These are phyloP conservation scores for Sporothrix protearum DNA, from an alignment of 2,329 filamentous ascomycete genomes.

Conservation along the genomic window DNA sequence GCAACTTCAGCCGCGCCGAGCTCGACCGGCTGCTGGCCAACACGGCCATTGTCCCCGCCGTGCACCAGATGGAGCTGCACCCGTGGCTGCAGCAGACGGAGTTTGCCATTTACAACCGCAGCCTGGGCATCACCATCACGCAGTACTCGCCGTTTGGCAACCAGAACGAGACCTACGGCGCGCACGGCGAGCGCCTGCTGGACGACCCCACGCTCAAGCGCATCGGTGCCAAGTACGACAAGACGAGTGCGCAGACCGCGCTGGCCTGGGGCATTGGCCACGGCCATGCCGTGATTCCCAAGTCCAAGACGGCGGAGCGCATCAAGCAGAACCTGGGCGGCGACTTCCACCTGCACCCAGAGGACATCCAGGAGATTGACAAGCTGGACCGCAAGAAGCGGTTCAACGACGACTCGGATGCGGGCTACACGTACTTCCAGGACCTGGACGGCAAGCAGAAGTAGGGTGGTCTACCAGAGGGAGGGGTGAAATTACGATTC, in stretches of 20 bases:
- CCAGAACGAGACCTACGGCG: constrained; percentile 41
- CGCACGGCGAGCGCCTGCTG: background rate
- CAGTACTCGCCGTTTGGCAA: constrained; percentile 62
- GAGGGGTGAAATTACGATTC: background rate
- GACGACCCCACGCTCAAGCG: constrained; percentile 61
- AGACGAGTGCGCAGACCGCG: constrained; percentile 73
- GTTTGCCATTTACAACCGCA: constrained; percentile 55
- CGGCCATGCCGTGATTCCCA: constrained; percentile 72
- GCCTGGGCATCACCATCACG: constrained; percentile 56
- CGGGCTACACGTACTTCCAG: constrained; percentile 3
- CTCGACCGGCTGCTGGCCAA: constrained; percentile 51
- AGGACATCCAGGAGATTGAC: constrained; percentile 16
- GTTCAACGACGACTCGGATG: constrained; percentile 18
- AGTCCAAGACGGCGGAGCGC: constrained; percentile 55
- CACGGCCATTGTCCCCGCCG: constrained; percentile 50
- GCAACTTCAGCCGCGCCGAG: constrained; percentile 57
- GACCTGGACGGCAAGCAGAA: constrained; percentile 12
- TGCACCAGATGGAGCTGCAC: constrained; percentile 61
- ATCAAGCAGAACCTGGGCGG: constrained; percentile 52
- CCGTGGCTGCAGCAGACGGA: constrained; percentile 61
- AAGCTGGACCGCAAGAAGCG: constrained; percentile 10
- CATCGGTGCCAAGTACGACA: constrained; percentile 65
- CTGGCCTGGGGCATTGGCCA: constrained; percentile 84
- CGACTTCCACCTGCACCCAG: background rate
- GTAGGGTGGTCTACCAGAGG: background rate